A percentile compares a stretch with the other conserved stretches of the same genome.
Evolutionary conservation across 805 yeast species (phyloP).

Genomic region (Blastobotrys terrestris): DNA sequence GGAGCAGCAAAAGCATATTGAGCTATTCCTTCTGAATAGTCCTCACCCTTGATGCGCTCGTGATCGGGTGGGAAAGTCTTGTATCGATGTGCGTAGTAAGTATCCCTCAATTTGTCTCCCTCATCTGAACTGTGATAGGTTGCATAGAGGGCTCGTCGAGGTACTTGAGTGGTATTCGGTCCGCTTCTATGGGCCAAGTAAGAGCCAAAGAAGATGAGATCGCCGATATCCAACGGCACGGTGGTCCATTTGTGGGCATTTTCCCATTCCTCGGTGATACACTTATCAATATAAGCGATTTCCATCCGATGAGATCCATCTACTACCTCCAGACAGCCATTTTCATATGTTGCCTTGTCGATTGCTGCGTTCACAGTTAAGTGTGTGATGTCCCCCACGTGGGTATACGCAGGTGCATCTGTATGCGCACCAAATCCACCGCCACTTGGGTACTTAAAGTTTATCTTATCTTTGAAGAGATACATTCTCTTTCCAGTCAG

Average conservation of each 20-base stretch:
- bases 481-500: constrained; percentile 12
- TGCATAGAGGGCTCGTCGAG: constrained; percentile 12
- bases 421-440: constrained; percentile 14
- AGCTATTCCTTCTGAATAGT: constrained; percentile 11
- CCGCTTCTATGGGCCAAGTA: constrained; percentile 12
- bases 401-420: constrained; percentile 16
- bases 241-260: constrained; percentile 11
- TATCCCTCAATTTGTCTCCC: constrained; percentile 8
- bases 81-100: constrained; percentile 12
- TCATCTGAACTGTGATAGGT: constrained; percentile 9
- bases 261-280: constrained; percentile 14
- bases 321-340: constrained; percentile 14
- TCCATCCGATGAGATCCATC: constrained; percentile 12
- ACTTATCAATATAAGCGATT: constrained; percentile 2
- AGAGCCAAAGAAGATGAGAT: constrained; percentile 13
- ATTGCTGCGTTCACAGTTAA: constrained; percentile 12
- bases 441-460: constrained; percentile 12
- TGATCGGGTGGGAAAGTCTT: constrained; percentile 13
- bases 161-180: constrained; percentile 5
- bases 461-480: constrained; percentile 16
- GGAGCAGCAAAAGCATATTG: constrained; percentile 12
- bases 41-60: constrained; percentile 10
- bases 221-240: constrained; percentile 10
- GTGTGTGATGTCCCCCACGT: constrained; percentile 12
- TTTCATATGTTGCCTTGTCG: constrained; percentile 13